Percentiles rank a stretch among this genome's conserved stretches.
phyloP scores from a whole-genome alignment of 805 yeast species.

The Candida ulmi region DNA sequence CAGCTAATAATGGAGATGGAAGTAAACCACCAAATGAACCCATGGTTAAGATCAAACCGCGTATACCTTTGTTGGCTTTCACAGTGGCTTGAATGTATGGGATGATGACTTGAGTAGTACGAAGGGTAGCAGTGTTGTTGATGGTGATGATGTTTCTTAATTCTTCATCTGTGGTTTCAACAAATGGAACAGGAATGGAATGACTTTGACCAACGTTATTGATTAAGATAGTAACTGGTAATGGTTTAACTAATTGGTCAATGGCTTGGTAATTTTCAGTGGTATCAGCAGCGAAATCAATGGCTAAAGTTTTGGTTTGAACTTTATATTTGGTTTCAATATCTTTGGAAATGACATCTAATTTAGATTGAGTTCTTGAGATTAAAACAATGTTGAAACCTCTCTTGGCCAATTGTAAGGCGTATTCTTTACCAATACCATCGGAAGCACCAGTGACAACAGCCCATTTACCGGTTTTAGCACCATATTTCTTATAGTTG shows the following conservation, averaged over 20 bases:
- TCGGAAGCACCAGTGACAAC: constrained; percentile 96
- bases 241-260: constrained; percentile 35
- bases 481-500: constrained; percentile 66
- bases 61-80: constrained; percentile 31
- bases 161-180: constrained; percentile 72
- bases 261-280: constrained; percentile 52
- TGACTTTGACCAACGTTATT: constrained; percentile 96
- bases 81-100: constrained; percentile 63
- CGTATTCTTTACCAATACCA: constrained; percentile 93
- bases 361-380: constrained; percentile 77
- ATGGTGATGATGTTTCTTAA: constrained; percentile 75
- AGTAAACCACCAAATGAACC: constrained; percentile 94
- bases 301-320: constrained; percentile 59
- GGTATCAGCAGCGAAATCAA: constrained; percentile 70
- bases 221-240: constrained; percentile 69
- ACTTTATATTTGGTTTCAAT: constrained; percentile 57
- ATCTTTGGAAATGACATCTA: constrained; percentile 59
- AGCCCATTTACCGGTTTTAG: constrained; percentile 75
- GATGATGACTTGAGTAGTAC: constrained; percentile 72
- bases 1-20: constrained; percentile 89
- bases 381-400: constrained; percentile 83
- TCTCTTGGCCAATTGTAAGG: constrained; percentile 75
- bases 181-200: constrained; percentile 89
- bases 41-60: constrained; percentile 86
- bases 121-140: constrained; percentile 79